Percentiles rank a stretch among this genome's conserved stretches.
Evolutionary conservation across 768 basidiomycete genomes (phyloP).

Genomic region (Phylloporus sp.): DNA sequence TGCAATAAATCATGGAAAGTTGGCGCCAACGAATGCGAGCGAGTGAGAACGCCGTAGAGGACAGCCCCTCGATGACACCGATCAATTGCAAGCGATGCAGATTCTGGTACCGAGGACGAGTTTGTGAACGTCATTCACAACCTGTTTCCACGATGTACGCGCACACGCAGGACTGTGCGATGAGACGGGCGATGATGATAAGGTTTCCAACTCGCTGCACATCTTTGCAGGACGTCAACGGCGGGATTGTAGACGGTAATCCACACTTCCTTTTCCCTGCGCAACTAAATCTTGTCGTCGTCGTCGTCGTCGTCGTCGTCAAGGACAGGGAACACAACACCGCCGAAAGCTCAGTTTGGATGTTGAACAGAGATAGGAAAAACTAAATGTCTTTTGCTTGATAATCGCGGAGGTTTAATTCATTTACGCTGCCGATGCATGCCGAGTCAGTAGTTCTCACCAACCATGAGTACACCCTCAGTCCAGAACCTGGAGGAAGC

Average conservation of each 20-base stretch:
- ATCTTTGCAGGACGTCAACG: conserved; percentile 9
- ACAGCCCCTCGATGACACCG: conserved; percentile 6
- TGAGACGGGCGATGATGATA: conserved; percentile 11
- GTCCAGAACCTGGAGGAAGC: conserved; percentile 46
- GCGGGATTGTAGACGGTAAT: neutral
- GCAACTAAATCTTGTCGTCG: neutral
- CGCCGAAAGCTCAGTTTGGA: conserved; percentile 2
- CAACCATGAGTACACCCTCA: conserved; percentile 30
- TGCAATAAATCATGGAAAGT: neutral
- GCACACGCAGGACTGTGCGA: neutral
- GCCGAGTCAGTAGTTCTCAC: conserved; percentile 3
- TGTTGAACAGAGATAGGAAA: too few species aligned
- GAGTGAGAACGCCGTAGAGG: neutral
- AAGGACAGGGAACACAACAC: neutral
- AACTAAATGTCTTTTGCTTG: conserved; percentile 15
- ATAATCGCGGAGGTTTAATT: conserved; percentile 23
- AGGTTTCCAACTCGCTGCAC: conserved; percentile 9
- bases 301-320: neutral
- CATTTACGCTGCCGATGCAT: conserved; percentile 11
- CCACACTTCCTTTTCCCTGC: neutral
- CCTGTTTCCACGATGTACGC: neutral
- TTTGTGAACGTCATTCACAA: neutral
- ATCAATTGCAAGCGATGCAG: neutral
- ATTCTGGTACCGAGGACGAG: neutral
- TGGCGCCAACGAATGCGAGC: neutral